Evolutionary conservation across 1,284 basidiomycete species (phyloP).

Genomic region (Ustilago cynodontis): DNA sequence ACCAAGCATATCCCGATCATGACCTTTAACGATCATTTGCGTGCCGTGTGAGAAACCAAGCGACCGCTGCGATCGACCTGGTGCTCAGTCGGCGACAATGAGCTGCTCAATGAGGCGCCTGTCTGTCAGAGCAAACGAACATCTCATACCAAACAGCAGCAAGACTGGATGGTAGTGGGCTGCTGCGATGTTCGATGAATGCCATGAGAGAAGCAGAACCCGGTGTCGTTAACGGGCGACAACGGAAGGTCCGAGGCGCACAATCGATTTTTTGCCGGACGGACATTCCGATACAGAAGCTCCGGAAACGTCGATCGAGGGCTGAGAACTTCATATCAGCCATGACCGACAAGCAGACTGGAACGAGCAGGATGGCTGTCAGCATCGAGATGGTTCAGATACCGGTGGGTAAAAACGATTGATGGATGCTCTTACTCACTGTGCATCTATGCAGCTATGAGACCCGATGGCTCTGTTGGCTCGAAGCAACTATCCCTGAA

Average conservation of each 20-base stretch:
- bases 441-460: neutral
- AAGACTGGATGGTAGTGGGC: neutral
- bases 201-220: no score
- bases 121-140: neutral
- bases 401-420: neutral
- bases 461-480: neutral
- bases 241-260: neutral
- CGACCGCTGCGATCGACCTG: neutral
- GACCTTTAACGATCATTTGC: neutral
- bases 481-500: neutral
- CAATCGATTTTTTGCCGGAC: neutral
- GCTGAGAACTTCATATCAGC: neutral
- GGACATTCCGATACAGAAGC: neutral
- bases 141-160: neutral
- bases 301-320: neutral
- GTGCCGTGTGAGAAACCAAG: no score
- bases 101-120: neutral
- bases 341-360: neutral
- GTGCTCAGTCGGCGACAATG: neutral
- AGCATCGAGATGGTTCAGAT: neutral
- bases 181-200: neutral
- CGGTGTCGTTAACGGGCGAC: neutral
- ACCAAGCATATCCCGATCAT: neutral
- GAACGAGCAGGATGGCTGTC: neutral
- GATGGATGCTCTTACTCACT: neutral